Conservation (phyloP, 495 filamentous ascomycete genomes). For the Penicillium manginii region DNA sequence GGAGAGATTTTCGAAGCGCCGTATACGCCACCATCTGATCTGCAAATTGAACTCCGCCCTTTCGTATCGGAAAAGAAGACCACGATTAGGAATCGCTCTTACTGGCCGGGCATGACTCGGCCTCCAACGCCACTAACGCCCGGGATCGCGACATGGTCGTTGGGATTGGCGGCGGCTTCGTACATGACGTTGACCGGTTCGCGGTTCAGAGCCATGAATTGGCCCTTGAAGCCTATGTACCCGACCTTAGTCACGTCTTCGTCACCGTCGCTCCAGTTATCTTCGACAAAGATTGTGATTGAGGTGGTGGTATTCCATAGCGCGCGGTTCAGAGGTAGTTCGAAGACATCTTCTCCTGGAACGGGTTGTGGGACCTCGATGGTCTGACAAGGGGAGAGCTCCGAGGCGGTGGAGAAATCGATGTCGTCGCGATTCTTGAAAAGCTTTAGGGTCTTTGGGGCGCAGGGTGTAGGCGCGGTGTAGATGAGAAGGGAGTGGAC, state of each 20-base stretch:
- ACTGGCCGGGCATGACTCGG: conserved; percentile 47
- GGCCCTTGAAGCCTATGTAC: conserved; percentile 91
- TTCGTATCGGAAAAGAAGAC: no score
- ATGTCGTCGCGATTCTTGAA: conserved; percentile 84
- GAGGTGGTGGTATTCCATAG: conserved; percentile 81
- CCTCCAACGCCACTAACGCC: conserved; percentile 47
- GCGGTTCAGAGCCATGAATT: conserved; percentile 82
- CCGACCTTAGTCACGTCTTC: conserved; percentile 77
- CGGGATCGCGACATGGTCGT: conserved; percentile 69
- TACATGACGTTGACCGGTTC: conserved; percentile 87
- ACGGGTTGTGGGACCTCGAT: conserved; percentile 76
- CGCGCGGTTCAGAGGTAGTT: conserved; percentile 81
- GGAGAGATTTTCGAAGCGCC: background rate
- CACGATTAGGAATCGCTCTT: background rate
- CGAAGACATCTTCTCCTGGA: conserved; percentile 70
- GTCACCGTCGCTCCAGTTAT: conserved; percentile 63
- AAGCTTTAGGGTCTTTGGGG: conserved; percentile 82
- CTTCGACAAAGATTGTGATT: conserved; percentile 80
- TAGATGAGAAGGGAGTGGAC: conserved; percentile 87
- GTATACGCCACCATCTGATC: no score
- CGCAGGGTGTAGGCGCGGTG: conserved; percentile 66
- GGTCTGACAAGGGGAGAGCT: conserved; percentile 71
- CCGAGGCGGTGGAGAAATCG: conserved; percentile 77
- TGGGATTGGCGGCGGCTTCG: conserved; percentile 90
- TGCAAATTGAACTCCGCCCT: no score